Base-by-base conservation (phyloP, 495 filamentous ascomycete genomes). In the Tuber borchii region DNA sequence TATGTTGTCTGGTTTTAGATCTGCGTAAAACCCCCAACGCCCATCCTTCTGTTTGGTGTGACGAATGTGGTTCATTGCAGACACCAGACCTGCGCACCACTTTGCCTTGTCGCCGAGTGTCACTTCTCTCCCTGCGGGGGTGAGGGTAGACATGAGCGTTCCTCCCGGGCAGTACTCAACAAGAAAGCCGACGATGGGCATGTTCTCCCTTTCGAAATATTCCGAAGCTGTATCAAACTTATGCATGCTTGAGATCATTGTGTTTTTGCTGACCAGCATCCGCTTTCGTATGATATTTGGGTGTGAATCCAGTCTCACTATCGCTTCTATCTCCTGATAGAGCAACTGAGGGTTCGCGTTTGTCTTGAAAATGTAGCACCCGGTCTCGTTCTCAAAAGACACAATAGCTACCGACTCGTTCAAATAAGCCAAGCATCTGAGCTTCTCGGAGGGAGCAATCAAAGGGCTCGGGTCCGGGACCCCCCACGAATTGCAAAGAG, bases 381-480 rank as follows among this genome's bases (percentile, higher is more conserved):
- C 51, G 8, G 70, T 20, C 19, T 71, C 65, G 4, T 73, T 51
- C 39, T 5, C 44, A 7, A 70, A 17, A 6, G 73, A 72, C 10
- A 79, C 78, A 8, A 79, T 61, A 0, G 73, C 31, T 20, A 79
- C 78, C 17, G 78, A 75, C 61, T 79, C 78, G n/a, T 79, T 77
- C 10, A 79, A 39, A 72, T 73, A 79, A 14, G 69, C 69, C 51
- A 34, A 40, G 40, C 78, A 34, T 43, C 20, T 16, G 19, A 79
- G 46, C 1, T 22, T 40, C 12, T 70, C 20, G 12, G 78, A 61
- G 6, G 69, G n/a, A 6, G 75, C 16, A 20, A 79, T 48, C 17
- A 43, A 39, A 8, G 78, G 72, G 40, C 72, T 75, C 22, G 71
- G 44, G n/a, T 34, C 40, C 10, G 39, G 39, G 31, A 79, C 44